Base-by-base conservation (phyloP, 805 yeast genomes). In the Allodekkera sacchari region DNA sequence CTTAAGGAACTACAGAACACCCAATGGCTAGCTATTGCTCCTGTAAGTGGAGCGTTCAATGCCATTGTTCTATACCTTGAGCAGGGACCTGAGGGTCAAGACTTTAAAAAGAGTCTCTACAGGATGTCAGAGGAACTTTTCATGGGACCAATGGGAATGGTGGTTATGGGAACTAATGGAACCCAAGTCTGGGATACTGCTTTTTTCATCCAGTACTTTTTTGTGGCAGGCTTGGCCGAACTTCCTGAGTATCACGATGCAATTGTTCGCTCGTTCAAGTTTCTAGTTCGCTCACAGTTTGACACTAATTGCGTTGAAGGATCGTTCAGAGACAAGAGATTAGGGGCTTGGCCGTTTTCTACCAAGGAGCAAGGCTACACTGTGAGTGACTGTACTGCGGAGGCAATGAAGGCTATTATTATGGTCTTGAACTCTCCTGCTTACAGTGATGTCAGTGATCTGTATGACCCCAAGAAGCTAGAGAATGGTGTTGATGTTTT, bases 111-210 rank as follows among this genome's bases (percentile, higher is more conserved):
- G 15, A 66, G 78, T 19, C 52, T 69, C 27, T 65, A 60, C 12
- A 63, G 92, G 36, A 74, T 83, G 62, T 68, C 75, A 23, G 96
- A 92, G 45, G 77, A 75, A 22, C 47, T 85, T 31, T 87, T 83
- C 56, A 79, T 81, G 59, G 94, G 96, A 0, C 82, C 87, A 0
- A 82, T 81, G 50, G 99, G 99, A 4, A 68, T 92, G 76, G 73
- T 89, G 2, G 81, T 84, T 35, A 84, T 82, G 83, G 99, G 99
- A 3, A 92, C 99, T 1, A 92, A 92, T 55, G 99, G 99, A 16
- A 84, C 83, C 1, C 99, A 92, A 57, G 88, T 81, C 1, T 92
- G 99, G 98, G 99, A 92, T 55, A 77, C 79, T 18, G 88, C 96
- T 1, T 89, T 92, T 60, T 81, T 83, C 34, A 64, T 92, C 17